These are phyloP conservation scores for Yarrowia yakushimensis DNA, from an alignment of 805 yeast species.

Conservation along the genomic window DNA sequence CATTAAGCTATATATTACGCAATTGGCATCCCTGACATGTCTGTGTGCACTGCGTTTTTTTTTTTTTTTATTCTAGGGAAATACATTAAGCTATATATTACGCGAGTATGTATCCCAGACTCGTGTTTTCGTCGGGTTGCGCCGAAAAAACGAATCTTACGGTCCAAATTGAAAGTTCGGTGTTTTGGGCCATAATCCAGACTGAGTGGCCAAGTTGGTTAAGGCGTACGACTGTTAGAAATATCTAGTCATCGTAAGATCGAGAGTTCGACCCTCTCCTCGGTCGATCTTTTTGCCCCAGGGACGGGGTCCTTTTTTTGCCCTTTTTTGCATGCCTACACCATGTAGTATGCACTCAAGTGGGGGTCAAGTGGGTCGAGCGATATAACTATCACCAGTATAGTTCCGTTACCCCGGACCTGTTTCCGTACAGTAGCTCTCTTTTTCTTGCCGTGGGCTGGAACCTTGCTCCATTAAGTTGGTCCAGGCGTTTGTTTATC, in stretches of 20 bases:
- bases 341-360: neutral
- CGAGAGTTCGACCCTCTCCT: constrained; percentile 26
- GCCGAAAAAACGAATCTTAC: neutral
- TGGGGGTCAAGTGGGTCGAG: neutral
- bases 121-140: too few relatives aligned
- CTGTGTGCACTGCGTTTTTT: too few relatives aligned
- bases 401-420: too few relatives aligned
- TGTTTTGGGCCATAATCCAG: neutral
- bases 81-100: too few relatives aligned
- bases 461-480: too few relatives aligned
- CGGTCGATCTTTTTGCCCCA: neutral
- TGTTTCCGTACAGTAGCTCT: too few relatives aligned
- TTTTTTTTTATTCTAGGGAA: neutral
- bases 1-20: too few relatives aligned
- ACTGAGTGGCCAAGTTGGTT: constrained; percentile 26
- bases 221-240: constrained; percentile 25
- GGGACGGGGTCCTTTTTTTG: neutral
- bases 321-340: neutral
- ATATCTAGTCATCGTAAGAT: constrained; percentile 16
- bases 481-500: too few relatives aligned
- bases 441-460: too few relatives aligned
- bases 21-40: too few relatives aligned
- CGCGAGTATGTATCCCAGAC: too few relatives aligned
- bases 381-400: too few relatives aligned
- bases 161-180: neutral